A percentile compares a stretch with the other conserved stretches of the same genome.
phyloP scores from a whole-genome alignment of 2,329 filamentous ascomycete species.

The Drechslera avenae region DNA sequence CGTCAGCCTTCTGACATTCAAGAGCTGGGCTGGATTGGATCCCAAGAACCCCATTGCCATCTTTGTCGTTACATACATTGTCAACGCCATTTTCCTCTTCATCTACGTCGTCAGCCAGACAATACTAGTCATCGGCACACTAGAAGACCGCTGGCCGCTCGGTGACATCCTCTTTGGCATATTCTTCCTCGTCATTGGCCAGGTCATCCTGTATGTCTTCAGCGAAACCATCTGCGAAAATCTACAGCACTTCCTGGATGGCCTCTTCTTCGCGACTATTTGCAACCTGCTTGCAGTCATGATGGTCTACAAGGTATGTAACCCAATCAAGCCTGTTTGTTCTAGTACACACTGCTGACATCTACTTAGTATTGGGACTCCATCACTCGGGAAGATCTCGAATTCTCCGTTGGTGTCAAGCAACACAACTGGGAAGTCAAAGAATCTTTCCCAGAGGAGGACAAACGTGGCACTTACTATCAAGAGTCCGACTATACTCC shows the following conservation, averaged over 20 bases:
- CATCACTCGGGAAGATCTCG: slow-evolving; percentile 96
- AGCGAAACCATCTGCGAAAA: slow-evolving; percentile 82
- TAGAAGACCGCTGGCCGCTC: slow-evolving; percentile 94
- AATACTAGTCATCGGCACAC: slow-evolving; percentile 82
- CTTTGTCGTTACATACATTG: slow-evolving; percentile 88
- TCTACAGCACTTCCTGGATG: slow-evolving; percentile 90
- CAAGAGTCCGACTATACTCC: slow-evolving; percentile 66
- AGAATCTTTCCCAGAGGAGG: slow-evolving; percentile 76
- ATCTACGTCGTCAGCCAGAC: slow-evolving; percentile 89
- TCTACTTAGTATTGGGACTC: slow-evolving; percentile 89
- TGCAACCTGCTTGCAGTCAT: slow-evolving; percentile 95
- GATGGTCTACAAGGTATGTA: slow-evolving; percentile 96
- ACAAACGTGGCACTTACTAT: slow-evolving; percentile 79
- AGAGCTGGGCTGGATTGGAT: slow-evolving; percentile 82
- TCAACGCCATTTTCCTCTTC: slow-evolving; percentile 85
- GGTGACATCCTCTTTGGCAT: slow-evolving; percentile 89
- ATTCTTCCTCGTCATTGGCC: slow-evolving; percentile 88
- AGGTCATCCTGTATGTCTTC: slow-evolving; percentile 91
- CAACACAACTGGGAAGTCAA: slow-evolving; percentile 99
- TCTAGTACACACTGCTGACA: slow-evolving; percentile 20
- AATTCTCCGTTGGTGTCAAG: slow-evolving; percentile 94
- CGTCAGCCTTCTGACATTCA: slow-evolving; percentile 90
- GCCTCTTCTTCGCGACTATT: slow-evolving; percentile 89
- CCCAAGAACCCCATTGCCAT: slow-evolving; percentile 86
- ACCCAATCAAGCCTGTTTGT: neutral